Evolutionary conservation across 2,329 filamentous ascomycete genomes (phyloP).

Genomic region (Colletotrichum melonis): DNA sequence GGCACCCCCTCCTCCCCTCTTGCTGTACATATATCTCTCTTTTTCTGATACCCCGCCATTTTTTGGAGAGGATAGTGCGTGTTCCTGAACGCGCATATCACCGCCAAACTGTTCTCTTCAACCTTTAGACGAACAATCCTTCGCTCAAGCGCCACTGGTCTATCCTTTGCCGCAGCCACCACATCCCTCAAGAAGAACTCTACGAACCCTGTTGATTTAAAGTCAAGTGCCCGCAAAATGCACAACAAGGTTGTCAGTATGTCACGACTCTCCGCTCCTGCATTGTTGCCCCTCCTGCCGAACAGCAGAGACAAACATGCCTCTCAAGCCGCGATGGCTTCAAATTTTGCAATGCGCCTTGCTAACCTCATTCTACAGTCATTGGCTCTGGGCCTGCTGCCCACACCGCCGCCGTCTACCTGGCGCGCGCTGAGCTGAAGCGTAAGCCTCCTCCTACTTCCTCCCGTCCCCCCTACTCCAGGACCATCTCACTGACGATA

Average conservation of each 20-base stretch:
- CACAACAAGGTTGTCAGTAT: conserved; percentile 92
- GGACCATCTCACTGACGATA: background rate
- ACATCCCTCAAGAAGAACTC: conserved; percentile 67
- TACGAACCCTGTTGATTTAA: conserved; percentile 50
- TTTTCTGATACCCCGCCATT: conserved; percentile 35
- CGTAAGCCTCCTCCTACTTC: conserved; percentile 59
- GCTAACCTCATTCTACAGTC: conserved; percentile 54
- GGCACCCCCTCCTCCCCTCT: background rate
- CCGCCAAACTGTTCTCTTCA: conserved; percentile 94
- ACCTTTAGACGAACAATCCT: conserved; percentile 77
- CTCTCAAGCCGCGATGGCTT: conserved; percentile 14
- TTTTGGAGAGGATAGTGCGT: conserved; percentile 30
- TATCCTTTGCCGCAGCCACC: conserved; percentile 78
- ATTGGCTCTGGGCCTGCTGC: conserved; percentile 96
- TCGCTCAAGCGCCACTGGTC: conserved; percentile 77
- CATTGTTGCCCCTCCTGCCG: too few relatives aligned
- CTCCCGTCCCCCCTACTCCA: background rate
- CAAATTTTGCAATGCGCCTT: conserved; percentile 1
- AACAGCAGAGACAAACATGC: background rate
- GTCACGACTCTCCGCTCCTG: conserved; percentile 51
- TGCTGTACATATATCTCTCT: conserved; percentile 24
- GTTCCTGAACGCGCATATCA: conserved; percentile 41
- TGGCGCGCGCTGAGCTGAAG: conserved; percentile 92
- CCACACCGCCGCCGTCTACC: conserved; percentile 97
- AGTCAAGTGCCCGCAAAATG: conserved; percentile 72